Base-by-base conservation (phyloP, 2,329 filamentous ascomycete species). In the Sporothrix pseudoabietina region DNA sequence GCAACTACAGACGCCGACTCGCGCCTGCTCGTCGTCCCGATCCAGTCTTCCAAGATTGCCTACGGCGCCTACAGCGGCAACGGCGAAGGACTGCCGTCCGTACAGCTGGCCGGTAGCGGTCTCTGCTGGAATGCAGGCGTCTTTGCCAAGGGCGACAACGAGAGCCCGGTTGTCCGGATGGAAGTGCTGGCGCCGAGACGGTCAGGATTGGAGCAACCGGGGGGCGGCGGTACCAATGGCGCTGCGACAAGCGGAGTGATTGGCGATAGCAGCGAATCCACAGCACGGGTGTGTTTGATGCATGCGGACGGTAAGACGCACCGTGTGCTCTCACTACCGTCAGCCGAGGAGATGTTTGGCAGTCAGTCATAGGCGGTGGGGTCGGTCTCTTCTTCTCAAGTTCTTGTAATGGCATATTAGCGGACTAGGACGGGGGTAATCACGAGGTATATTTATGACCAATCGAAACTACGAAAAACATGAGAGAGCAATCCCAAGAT, bases 231-330 rank as follows among this genome's bases (percentile, higher is more conserved):
- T 6, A 22, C 16, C 49, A 39, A 47, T 47, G 8, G 61, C 7
- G 9, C 16, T 3, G 3, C 57, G 4, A 4, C 57, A 10, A 63
- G n/a, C 32, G 35, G 57, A 39, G 19, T 63, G 4, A 49, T 61
- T 26, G 14, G 19, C 16, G 47, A 68, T 22, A 26, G 35, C 35
- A 49, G 55, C 80, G 81, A 7, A 77, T 82, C 26, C 81, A 85
- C 57, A 86, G 80, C 82, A 3, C 82, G 87, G 68, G 80, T 89
- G 3, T 87, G 85, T 74, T 78, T 90, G 9, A 78, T 89, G 9
- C 84, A 84, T 19, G 81, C 80, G 32, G 86, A 87, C 74, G 80
- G 82, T 70, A 81, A 83, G 26, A 83, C 81, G 3, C 85, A 86
- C 77, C 84, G 81, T 71, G 85, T 85, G 0, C 88, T 85, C 77